Evolutionary conservation across 805 yeast species (phyloP).

Genomic region (Wickerhamiella parazyma): DNA sequence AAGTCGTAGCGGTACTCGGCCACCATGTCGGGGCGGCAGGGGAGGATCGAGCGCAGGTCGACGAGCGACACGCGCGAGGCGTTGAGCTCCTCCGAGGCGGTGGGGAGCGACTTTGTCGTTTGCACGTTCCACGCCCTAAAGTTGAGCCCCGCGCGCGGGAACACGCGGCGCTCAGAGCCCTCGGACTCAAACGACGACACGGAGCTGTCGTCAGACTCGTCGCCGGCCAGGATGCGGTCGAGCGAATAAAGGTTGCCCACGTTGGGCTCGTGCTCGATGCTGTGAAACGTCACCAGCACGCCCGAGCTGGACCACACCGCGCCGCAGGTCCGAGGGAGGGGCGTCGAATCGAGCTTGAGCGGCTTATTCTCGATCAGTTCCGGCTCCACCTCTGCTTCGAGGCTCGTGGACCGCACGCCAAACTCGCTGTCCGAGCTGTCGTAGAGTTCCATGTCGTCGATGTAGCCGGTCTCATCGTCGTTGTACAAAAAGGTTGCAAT

Average conservation of each 20-base stretch:
- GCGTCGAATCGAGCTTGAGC: slow-evolving; percentile 60
- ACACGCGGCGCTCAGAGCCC: neutral
- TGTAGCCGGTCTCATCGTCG: neutral
- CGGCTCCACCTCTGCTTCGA: neutral
- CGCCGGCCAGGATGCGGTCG: slow-evolving; percentile 19
- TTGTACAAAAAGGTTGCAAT: slow-evolving; percentile 21
- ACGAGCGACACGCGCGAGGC: slow-evolving; percentile 13
- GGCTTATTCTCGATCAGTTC: neutral
- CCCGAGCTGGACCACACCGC: slow-evolving; percentile 79
- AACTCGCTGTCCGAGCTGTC: slow-evolving; percentile 21
- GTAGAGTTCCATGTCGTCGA: slow-evolving; percentile 13
- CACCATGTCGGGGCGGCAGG: slow-evolving; percentile 54
- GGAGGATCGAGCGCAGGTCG: slow-evolving; percentile 58
- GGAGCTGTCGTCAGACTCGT: slow-evolving; percentile 1
- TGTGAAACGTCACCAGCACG: slow-evolving; percentile 67
- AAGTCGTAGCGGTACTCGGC: slow-evolving; percentile 28
- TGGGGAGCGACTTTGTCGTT: neutral
- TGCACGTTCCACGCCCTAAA: neutral
- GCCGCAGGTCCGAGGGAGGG: slow-evolving; percentile 88
- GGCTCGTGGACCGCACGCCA: neutral
- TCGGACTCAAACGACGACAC: slow-evolving; percentile 12
- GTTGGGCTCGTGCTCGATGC: slow-evolving; percentile 34
- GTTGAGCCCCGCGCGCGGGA: neutral
- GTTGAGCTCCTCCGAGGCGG: neutral
- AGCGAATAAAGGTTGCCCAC: slow-evolving; percentile 9